Conservation (phyloP, 2,329 filamentous ascomycete species). For the Lomentospora prolificans region DNA sequence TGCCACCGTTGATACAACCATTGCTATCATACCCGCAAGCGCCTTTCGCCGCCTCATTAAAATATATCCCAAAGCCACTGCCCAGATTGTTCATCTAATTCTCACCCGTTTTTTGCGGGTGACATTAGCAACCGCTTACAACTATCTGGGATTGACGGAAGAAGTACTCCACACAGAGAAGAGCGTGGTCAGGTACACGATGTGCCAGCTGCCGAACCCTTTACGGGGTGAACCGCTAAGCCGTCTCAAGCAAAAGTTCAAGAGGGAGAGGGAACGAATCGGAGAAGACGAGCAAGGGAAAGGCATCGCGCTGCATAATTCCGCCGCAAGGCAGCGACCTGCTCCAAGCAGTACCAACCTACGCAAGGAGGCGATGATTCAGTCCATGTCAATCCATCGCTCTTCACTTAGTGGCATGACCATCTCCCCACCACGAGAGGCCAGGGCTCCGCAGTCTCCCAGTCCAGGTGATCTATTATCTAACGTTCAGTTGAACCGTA, state of each 20-base stretch:
- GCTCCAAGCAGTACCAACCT: slow-evolving; percentile 57
- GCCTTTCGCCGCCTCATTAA: slow-evolving; percentile 87
- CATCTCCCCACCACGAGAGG: slow-evolving; percentile 30
- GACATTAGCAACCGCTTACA: slow-evolving; percentile 87
- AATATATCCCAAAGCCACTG: slow-evolving; percentile 90
- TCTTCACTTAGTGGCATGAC: slow-evolving; percentile 32
- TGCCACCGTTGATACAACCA: slow-evolving; percentile 91
- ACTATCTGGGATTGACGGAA: slow-evolving; percentile 82
- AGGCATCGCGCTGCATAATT: slow-evolving; percentile 91
- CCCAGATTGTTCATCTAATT: slow-evolving; percentile 97
- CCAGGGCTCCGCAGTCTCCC: slow-evolving; percentile 36
- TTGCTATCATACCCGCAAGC: slow-evolving; percentile 94
- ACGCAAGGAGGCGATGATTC: slow-evolving; percentile 68
- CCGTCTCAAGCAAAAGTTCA: slow-evolving; percentile 87
- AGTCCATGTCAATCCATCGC: slow-evolving; percentile 47
- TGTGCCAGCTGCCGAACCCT: slow-evolving; percentile 83
- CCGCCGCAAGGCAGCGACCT: slow-evolving; percentile 52
- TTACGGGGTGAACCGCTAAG: slow-evolving; percentile 74
- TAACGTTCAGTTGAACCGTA: slow-evolving; percentile 62
- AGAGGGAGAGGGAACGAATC: slow-evolving; percentile 70
- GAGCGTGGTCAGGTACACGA: slow-evolving; percentile 87
- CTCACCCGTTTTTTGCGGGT: slow-evolving; percentile 89
- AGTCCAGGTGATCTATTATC: slow-evolving; percentile 72
- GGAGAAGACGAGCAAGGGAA: slow-evolving; percentile 75
- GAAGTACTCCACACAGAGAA: slow-evolving; percentile 90